Evolutionary conservation across 176 grass and related monocot genomes (phyloP), one percentile per base, ranked within the genome.

Genomic region (Avena sativa): DNA sequence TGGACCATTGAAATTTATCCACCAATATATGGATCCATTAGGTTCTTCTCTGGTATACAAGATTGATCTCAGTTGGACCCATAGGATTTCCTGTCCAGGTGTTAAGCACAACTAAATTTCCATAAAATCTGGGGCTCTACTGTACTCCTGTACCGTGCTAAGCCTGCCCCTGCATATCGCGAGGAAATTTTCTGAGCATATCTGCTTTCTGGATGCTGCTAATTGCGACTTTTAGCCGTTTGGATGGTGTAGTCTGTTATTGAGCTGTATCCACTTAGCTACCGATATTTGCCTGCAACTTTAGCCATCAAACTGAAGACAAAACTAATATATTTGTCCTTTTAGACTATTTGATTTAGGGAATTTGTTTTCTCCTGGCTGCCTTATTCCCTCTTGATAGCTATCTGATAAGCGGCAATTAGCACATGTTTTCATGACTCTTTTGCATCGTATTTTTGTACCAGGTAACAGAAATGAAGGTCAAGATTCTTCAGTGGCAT

Each of bases 401-500:
- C 9, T 21, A 51, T 26, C 9, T 70, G 3, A 84, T 7, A 26
- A 71, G 9, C 63, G 4, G 26, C 20, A 49, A 52, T 28, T 32
- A 19, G 6, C 72, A 55, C 5, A 74, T 44, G 23, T 12, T 20
- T 49, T 85, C 25, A 25, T 60, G 25, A 77, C 11, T 65, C 9
- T 36, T 75, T 84, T 14, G 13, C 23, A 51, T 86, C 52, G 14
- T 1, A 12, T 68, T 13, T 50, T 81, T 34, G 20, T 76, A 6
- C 8, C 50, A 91, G 86, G 76, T 87, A 67, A 25, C 65, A 61
- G 6, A 15, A 50, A 90, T 94, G 95, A 97, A 97, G 90, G 95
- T 97, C 51, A 97, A 97, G 80, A 94, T 97, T 87, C 74, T 97
- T 67, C 88, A 94, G 71, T 94, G 92, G 95, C 95, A 97, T 49